Evolutionary conservation across 2,329 filamentous ascomycete species (phyloP), one percentile per base, ranked within the genome.

Genomic region (Trichoderma sp.): DNA sequence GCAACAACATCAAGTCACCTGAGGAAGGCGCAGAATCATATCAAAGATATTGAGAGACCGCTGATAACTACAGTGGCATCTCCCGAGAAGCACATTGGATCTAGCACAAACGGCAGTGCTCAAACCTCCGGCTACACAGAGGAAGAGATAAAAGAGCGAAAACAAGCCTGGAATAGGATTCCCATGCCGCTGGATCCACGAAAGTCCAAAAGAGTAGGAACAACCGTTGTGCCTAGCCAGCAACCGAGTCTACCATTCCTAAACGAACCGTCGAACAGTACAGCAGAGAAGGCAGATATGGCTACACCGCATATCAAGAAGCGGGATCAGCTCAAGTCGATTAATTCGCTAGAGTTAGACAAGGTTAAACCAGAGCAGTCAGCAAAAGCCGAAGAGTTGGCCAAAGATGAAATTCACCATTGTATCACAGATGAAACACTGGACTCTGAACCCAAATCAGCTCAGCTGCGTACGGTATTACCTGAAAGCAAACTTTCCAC

Each of bases 151-250:
- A 75, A 75, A 71, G 73, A 72, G 49, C 75, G 78, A 68, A 75
- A 72, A 70, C 72, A 75, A 73, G 74, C 73, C 63, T 79, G 77
- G 77, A 73, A 77, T 74, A 78, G 74, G 68, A 80, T 80, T 71
- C 70, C 75, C 49, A 76, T 79, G 76, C 78, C 79, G 56, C 69
- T 78, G 66, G 71, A 74, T 68, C 75, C 72, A 61, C 73, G 64
- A 49, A 70, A 66, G 53, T 69, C 61, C 70, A 69, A 65, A 37
- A 73, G 66, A 68, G 43, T 61, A 67, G 61, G 43, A 57, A 27
- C 49, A 14, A 19, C 52, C 29, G 31, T 24, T 40, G 40, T 14
- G 19, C 27, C 61, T 55, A 35, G 49, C 52, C 37, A 63, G 37
- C n/a, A 35, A 19, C 31, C 24, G 3, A 56, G 29, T n/a, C 16